These are phyloP conservation scores for Tephrocybe sp. DNA, from an alignment of 768 basidiomycete genomes.

Conservation along the genomic window DNA sequence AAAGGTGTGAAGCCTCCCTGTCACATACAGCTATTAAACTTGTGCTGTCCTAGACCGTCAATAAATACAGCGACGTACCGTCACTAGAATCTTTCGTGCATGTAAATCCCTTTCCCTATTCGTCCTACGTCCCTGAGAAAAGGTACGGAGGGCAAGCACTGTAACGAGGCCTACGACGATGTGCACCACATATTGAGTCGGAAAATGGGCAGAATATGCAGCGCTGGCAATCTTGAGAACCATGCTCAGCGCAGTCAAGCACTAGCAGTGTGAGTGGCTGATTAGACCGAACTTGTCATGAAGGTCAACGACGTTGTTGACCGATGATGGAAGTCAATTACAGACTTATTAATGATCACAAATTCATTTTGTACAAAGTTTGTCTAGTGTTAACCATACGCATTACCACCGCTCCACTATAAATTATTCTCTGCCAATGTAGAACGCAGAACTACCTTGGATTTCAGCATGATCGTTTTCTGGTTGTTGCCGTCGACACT, in stretches of 20 bases:
- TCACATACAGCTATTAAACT: background rate
- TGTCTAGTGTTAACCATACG: background rate
- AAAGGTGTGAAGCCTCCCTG: conserved; percentile 77
- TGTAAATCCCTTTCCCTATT: conserved; percentile 74
- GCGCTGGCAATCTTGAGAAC: conserved; percentile 48
- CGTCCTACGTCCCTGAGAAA: conserved; percentile 69
- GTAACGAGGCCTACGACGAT: conserved; percentile 39
- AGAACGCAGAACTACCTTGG: conserved; percentile 18
- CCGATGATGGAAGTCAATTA: background rate
- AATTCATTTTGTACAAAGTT: no score
- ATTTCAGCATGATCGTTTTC: conserved; percentile 15
- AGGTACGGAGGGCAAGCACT: conserved; percentile 49
- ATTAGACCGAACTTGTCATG: background rate
- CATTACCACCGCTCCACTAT: background rate
- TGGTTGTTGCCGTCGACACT: background rate
- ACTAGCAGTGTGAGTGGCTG: background rate
- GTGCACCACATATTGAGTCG: conserved; percentile 57
- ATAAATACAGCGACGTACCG: conserved; percentile 41
- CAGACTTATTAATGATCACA: background rate
- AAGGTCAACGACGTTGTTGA: background rate
- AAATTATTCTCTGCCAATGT: background rate
- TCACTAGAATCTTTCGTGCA: conserved; percentile 66
- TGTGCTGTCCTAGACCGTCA: background rate
- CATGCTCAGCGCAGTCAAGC: conserved; percentile 30
- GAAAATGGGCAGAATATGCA: conserved; percentile 41